These are phyloP conservation scores for Amborella trichopoda DNA, from an alignment of 164 flowering plant species.

Conservation along the genomic window DNA sequence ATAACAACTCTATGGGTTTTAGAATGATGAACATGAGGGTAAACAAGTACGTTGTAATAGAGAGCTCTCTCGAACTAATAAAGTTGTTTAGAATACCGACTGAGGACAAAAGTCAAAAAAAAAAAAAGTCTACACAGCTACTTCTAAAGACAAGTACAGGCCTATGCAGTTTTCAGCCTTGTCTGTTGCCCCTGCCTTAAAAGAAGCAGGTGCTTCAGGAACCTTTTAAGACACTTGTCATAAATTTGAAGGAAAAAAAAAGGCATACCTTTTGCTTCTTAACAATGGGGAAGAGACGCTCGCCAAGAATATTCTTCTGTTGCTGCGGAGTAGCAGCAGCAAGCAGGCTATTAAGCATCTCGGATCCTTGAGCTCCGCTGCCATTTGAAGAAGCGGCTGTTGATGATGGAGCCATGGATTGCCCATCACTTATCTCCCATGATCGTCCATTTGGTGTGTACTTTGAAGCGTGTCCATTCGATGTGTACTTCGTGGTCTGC, in stretches of 20 bases:
- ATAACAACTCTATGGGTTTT: too few species aligned
- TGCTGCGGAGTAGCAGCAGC: conserved; percentile 60
- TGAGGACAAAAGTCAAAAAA: too few species aligned
- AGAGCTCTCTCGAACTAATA: too few species aligned
- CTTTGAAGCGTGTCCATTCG: too few species aligned
- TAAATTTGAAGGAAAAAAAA: neutral
- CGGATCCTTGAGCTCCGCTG: conserved; percentile 18
- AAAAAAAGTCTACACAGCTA: too few species aligned
- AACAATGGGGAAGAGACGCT: conserved; percentile 67
- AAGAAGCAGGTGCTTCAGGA: neutral
- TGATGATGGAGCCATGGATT: conserved; percentile 20
- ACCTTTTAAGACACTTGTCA: neutral
- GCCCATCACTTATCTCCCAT: conserved; percentile 27
- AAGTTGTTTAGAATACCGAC: too few species aligned
- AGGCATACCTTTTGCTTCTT: conserved; percentile 45
- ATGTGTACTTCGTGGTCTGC: too few species aligned
- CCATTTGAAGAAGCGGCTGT: conserved; percentile 21
- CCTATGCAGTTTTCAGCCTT: too few species aligned
- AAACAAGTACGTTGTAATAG: too few species aligned
- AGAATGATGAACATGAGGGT: too few species aligned
- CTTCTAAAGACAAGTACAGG: too few species aligned
- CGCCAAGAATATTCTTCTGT: conserved; percentile 75
- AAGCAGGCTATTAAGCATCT: conserved; percentile 56
- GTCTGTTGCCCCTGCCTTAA: too few species aligned
- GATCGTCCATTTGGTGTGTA: conserved; percentile 38